Evolutionary conservation across 2,329 filamentous ascomycete species (phyloP).

Genomic region (Xylaria sp.): DNA sequence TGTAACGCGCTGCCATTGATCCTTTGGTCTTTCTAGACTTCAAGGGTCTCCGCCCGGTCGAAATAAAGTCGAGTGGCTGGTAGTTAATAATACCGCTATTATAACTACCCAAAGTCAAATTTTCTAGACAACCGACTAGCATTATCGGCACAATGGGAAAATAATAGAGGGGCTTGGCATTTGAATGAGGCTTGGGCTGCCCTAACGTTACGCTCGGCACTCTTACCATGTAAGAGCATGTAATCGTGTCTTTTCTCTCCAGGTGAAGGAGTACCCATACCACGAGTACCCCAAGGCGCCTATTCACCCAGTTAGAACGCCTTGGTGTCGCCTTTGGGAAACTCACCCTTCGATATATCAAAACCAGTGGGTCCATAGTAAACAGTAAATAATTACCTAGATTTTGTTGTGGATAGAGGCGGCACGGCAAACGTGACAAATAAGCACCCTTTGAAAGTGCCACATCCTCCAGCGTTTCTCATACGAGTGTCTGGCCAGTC

Average conservation of each 20-base stretch:
- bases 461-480: conserved; percentile 31
- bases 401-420: conserved; percentile 23
- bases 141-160: conserved; percentile 33
- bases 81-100: conserved; percentile 26
- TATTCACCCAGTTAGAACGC: conserved; percentile 33
- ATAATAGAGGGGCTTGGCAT: conserved; percentile 27
- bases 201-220: conserved; percentile 31
- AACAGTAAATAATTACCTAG: conserved; percentile 13
- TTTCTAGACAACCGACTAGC: conserved; percentile 22
- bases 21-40: conserved; percentile 13
- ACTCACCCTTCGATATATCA: conserved; percentile 29
- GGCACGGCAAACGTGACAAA: conserved; percentile 36
- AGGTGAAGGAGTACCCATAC: conserved; percentile 23
- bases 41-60: conserved; percentile 19
- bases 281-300: conserved; percentile 27
- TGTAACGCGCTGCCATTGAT: conserved; percentile 27
- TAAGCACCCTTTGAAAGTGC: conserved; percentile 26
- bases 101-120: conserved; percentile 27
- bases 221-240: conserved; percentile 31
- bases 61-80: conserved; percentile 36
- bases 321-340: conserved; percentile 14
- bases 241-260: conserved; percentile 22
- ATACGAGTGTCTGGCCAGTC: conserved; percentile 28
- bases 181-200: conserved; percentile 33
- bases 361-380: conserved; percentile 26